A percentile compares a stretch with the other conserved stretches of the same genome.
These are phyloP conservation scores for Selaginella moellendorffii DNA, from an alignment of 75 land plant genomes.

Conservation along the genomic window DNA sequence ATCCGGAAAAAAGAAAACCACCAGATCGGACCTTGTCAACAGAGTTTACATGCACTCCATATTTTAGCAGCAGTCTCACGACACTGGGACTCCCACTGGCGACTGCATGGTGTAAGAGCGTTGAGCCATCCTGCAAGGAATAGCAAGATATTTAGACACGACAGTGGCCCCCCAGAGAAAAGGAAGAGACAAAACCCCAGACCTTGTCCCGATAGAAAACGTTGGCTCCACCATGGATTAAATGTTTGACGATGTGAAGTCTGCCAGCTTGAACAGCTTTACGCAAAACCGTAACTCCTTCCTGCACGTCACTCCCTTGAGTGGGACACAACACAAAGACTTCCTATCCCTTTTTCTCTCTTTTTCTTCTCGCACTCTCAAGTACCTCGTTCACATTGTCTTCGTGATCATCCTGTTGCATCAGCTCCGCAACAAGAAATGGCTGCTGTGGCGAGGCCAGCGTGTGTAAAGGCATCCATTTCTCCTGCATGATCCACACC, in stretches of 20 bases:
- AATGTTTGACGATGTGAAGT: not conserved
- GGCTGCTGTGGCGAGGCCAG: not conserved
- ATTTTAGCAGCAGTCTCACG: not conserved
- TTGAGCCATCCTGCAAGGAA: not conserved
- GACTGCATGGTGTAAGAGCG: not conserved
- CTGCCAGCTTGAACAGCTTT: not conserved
- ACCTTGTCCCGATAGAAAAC: not conserved
- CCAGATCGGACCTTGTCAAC: not conserved
- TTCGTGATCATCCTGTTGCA: not conserved
- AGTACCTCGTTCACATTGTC: not conserved
- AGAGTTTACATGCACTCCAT: not conserved
- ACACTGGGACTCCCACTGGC: not conserved
- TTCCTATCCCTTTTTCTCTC: too few species aligned
- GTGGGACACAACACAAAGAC: not conserved
- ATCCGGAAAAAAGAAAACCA: not conserved
- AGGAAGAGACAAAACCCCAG: not conserved
- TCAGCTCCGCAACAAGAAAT: not conserved
- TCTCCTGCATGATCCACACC: not conserved
- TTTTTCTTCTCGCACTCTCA: too few species aligned
- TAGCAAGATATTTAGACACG: too few species aligned
- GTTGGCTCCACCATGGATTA: not conserved
- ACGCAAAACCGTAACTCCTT: not conserved
- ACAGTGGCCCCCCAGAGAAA: not conserved
- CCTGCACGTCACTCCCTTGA: not conserved
- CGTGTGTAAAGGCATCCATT: not conserved